phyloP scores from a whole-genome alignment of 1,284 basidiomycete genomes.

The Grifola frondosa region DNA sequence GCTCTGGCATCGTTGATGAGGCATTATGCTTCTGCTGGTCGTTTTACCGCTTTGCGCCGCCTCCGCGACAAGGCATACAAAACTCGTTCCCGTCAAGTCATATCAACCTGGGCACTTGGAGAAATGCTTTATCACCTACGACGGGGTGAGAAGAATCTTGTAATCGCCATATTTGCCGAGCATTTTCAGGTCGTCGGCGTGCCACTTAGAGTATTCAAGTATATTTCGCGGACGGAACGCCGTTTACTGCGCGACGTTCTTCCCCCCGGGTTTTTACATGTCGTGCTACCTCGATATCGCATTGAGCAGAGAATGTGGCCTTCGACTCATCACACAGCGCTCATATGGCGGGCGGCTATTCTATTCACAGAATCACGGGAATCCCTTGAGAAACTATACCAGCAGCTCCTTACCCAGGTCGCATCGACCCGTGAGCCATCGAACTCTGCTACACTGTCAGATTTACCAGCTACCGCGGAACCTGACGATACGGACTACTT shows the following conservation, averaged over 20 bases:
- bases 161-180: slow-evolving; percentile 29
- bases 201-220: slow-evolving; percentile 21
- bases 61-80: slow-evolving; percentile 23
- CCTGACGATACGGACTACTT: neutral
- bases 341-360: slow-evolving; percentile 38
- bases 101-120: slow-evolving; percentile 35
- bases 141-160: slow-evolving; percentile 17
- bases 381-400: slow-evolving; percentile 30
- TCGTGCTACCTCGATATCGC: slow-evolving; percentile 1
- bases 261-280: no score
- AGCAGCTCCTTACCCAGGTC: slow-evolving; percentile 20
- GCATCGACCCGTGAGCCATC: slow-evolving; percentile 6
- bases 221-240: neutral
- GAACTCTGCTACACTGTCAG: neutral
- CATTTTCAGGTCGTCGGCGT: slow-evolving; percentile 37
- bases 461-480: neutral
- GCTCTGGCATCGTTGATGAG: slow-evolving; percentile 1
- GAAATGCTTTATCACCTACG: slow-evolving; percentile 37
- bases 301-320: slow-evolving; percentile 34
- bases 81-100: slow-evolving; percentile 2
- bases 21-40: neutral
- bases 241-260: no score
- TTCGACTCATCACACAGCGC: slow-evolving; percentile 31
- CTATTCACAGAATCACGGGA: slow-evolving; percentile 7
- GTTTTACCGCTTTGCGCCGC: slow-evolving; percentile 7